Base-by-base conservation (phyloP, 2,329 filamentous ascomycete species). In the Colletotrichum lentis region DNA sequence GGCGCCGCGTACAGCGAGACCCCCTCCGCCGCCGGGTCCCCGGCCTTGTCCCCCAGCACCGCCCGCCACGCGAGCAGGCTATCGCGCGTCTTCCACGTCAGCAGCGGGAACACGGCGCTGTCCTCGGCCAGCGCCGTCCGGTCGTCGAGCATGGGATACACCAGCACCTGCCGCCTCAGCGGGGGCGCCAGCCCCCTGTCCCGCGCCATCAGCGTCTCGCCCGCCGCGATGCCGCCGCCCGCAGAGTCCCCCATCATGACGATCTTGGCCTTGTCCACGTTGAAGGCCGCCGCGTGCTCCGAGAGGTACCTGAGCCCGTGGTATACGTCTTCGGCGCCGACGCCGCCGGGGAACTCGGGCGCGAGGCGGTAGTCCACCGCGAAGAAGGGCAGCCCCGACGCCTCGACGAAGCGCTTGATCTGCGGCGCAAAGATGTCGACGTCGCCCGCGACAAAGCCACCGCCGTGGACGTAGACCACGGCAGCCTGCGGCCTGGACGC, bases 281-380 rank as follows among this genome's bases (percentile, higher is more conserved):
- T 69, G 52, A 71, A 64, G 20, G 69, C 54, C 2, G 64, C 52
- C 12, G 74, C 72, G 57, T 78, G 66, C 0, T 65, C 62, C 0
- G 67, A 62, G 0, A 78, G 54, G 71, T 75, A 74, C 43, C 69
- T 50, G 3, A 78, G 57, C 0, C 70, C 76, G 0, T 74, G 74
- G 69, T 79, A 78, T 49, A 73, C 74, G 64, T 83, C 81, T 49
- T 79, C 75, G 0, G 79, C 70, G 0, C 75, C 78, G 0, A 72
- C 71, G 0, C 80, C 80, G 14, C 77, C 77, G 3, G 74, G 76
- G 52, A 79, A 66, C 70, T 84, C 81, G 0, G 82, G 82, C 5
- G 81, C 79, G 4, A 81, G 75, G 3, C 81, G 76, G 72, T 82
- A 84, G 16, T 82, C 80, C 24, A 82, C 74, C 1, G 74, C 73